Evolutionary conservation across 2,329 filamentous ascomycete genomes (phyloP).

Genomic region (Cercospora sojina): DNA sequence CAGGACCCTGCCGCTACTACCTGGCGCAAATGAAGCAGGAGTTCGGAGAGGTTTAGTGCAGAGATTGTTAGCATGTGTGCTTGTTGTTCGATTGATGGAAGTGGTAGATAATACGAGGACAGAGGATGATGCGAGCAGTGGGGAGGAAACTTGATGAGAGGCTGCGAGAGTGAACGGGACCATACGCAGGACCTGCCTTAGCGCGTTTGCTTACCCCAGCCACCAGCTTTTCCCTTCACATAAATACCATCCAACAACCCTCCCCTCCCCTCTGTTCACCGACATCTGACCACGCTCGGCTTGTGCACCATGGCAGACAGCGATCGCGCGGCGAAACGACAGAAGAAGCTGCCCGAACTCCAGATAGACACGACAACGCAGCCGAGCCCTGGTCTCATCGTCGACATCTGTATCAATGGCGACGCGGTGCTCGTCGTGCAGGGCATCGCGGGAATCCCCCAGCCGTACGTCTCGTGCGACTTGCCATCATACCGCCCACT

Average conservation of each 20-base stretch:
- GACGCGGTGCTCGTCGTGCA: conserved; percentile 22
- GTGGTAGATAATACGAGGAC: not conserved
- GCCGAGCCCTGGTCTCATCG: conserved; percentile 2
- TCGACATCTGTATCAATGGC: conserved; percentile 19
- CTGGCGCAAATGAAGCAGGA: not conserved
- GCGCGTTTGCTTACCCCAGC: not conserved
- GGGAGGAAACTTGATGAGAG: not conserved
- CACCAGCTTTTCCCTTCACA: not conserved
- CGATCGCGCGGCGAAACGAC: conserved; percentile 18
- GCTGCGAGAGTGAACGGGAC: not conserved
- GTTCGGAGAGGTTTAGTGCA: not conserved
- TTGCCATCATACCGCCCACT: not conserved
- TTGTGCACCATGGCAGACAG: conserved; percentile 10
- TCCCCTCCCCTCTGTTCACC: not conserved
- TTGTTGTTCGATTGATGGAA: not conserved
- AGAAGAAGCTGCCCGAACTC: conserved; percentile 14
- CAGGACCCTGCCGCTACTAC: not conserved
- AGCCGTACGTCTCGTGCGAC: not conserved
- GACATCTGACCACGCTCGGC: not conserved
- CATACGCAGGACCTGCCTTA: not conserved
- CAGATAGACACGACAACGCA: conserved; percentile 2
- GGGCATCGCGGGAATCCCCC: conserved; percentile 12
- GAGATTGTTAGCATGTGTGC: not conserved
- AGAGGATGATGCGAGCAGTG: not conserved
- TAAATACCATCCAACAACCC: not conserved